Base-by-base conservation (phyloP, 768 basidiomycete species). In the Coprinopsis cinerea region DNA sequence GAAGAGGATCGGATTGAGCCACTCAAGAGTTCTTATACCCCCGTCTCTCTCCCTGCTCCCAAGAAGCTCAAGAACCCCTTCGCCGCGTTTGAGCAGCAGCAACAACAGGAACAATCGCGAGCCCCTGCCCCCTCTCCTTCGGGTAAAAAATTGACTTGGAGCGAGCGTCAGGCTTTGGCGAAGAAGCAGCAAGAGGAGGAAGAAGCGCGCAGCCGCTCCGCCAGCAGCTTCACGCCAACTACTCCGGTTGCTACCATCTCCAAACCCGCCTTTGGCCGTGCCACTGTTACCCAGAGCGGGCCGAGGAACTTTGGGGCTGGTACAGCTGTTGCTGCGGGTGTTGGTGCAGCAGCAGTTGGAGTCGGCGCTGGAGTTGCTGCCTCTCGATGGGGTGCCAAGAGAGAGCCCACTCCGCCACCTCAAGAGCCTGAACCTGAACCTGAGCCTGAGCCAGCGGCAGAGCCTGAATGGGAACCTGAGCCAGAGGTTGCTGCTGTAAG, bases 91-190 rank as follows among this genome's bases (percentile, higher is more conserved):
- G 77, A 78, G 58, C 74, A 76, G 47, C 76, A 80, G 49, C 54
- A 70, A n/a, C 67, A 69, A 42, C 57, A 67, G 22, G 55, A 65
- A 15, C n/a, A 67, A n/a, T 52, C 67, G 0, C 57, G 58, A 3
- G 54, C 55, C n/a, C 55, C 59, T 6, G 55, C 50, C 49, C 53
- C 62, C 23, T 54, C 56, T 10, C 59, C 63, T 48, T 69, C 69
- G 18, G 79, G 75, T 0, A 89, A 89, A 71, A 94, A 92, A 64
- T 64, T 95, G 53, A 95, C 94, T 0, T 98, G 95, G 95, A 87
- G 79, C 51, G 88, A 98, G 64, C 76, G 94, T 18, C 94, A 97
- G 61, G 92, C 89, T 0, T 69, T 85, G n/a, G 86, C 92, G 1
- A 94, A 93, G 73, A 85, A 85, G 61, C 88, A 91, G 57, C 72